Conservation (phyloP, 345 rosid species). For the Combretum micranthum region DNA sequence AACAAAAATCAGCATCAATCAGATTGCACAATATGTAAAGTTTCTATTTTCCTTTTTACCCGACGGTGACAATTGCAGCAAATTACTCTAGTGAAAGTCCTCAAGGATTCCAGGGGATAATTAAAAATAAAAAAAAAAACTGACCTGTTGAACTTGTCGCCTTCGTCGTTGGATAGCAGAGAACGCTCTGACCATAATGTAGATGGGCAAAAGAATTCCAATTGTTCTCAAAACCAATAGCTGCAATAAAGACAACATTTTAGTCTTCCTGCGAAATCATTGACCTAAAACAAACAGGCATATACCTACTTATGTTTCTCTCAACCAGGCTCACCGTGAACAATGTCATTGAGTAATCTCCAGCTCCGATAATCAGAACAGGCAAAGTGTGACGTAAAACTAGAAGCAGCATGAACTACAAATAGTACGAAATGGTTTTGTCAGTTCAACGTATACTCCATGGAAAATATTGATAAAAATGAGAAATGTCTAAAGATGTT, state of each 20-base stretch:
- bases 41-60: too few species aligned
- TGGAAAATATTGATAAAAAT: neutral
- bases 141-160: conserved; percentile 19
- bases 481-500: too few species aligned
- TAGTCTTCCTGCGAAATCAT: neutral
- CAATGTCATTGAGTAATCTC: conserved; percentile 48
- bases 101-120: neutral
- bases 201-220: conserved; percentile 58
- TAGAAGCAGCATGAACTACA: conserved; percentile 65
- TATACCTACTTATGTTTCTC: neutral
- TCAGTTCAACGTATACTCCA: neutral
- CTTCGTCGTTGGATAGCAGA: conserved; percentile 36
- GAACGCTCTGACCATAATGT: conserved; percentile 45
- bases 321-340: conserved; percentile 36
- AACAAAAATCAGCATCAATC: too few species aligned
- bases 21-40: too few species aligned
- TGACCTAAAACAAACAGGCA: neutral
- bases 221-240: conserved; percentile 43
- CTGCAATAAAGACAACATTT: conserved; percentile 25
- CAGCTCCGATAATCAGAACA: conserved; percentile 37
- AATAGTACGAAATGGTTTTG: neutral
- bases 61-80: too few species aligned
- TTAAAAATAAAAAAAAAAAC: too few species aligned
- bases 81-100: neutral
- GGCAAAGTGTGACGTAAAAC: conserved; percentile 73